Conservation (phyloP, 768 basidiomycete species). For the Auricularia sp. region DNA sequence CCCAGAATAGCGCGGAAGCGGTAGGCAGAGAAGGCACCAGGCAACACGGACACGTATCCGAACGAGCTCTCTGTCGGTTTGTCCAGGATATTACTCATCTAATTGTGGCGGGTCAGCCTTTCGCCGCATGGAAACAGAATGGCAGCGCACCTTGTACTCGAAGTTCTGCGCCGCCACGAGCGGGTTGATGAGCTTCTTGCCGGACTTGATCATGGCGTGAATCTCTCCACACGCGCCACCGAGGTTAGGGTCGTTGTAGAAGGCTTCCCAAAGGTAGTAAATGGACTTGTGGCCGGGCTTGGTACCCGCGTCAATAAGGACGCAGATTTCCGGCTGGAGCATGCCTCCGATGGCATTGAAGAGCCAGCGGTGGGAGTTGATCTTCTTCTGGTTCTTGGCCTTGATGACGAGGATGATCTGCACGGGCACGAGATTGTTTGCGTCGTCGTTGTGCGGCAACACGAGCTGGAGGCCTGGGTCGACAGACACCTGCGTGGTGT, state of each 20-base stretch:
- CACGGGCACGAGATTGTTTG: conserved; percentile 87
- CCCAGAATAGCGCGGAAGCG: conserved; percentile 88
- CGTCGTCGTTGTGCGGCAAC: conserved; percentile 79
- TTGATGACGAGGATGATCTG: conserved; percentile 87
- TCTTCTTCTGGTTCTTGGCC: conserved; percentile 93
- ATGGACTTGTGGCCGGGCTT: conserved; percentile 95
- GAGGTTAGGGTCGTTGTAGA: conserved; percentile 67
- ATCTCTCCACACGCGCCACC: conserved; percentile 93
- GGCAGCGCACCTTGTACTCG: conserved; percentile 52
- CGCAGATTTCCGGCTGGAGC: conserved; percentile 42
- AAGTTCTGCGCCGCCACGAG: conserved; percentile 93
- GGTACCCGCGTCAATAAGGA: conserved; percentile 42
- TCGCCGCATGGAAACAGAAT: background rate
- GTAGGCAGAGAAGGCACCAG: conserved; percentile 95
- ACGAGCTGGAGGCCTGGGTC: conserved; percentile 85
- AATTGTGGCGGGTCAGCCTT: background rate
- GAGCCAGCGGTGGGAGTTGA: conserved; percentile 91
- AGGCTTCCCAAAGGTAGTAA: conserved; percentile 90
- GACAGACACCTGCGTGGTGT: conserved; percentile 92
- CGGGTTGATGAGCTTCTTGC: conserved; percentile 84
- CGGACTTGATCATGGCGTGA: conserved; percentile 92
- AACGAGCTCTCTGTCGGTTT: conserved; percentile 94
- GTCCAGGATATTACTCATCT: conserved; percentile 93
- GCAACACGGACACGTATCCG: conserved; percentile 90
- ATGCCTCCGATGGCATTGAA: conserved; percentile 88